Evolutionary conservation across 164 flowering plant species (phyloP), one percentile per base, ranked within the genome.

Genomic region (Hamamelis virginiana): DNA sequence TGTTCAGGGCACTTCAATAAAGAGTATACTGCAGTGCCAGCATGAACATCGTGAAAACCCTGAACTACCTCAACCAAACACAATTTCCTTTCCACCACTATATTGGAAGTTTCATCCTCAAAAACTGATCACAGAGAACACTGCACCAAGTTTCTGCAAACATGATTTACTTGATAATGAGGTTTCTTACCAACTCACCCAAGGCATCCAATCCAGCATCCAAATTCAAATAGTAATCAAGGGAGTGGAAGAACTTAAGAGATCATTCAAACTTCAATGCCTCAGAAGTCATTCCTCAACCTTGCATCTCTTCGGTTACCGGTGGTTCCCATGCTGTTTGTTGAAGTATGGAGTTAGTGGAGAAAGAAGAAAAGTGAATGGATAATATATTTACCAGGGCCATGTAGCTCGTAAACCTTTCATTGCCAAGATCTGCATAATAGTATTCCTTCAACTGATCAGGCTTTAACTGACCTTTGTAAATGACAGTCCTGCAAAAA

Each of bases 341-440:
- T 78, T 84, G 83, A 80, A 84, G 86, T 74, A 74, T 82, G 78
- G 71, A 80, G 90, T 86, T 81, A 86, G 96, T 75, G 80, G 77
- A 81, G 69, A 82, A 87, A 77, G 70, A 77, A 83, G 56, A 62
- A 67, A 80, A 75, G 86, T 70, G 69, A 83, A 81, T 76, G 84
- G 85, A 77, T 74, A 80, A 83, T 62, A 85, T 84, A 91, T 78
- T 96, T 96, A 96, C 99, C 99, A 96, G 95, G 88, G 99, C 98
- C 99, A 96, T 93, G 94, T 96, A 96, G 97, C 99, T 96, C 79
- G 97, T 89, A 85, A 96, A 96, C 96, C 92, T 96, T 90, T 89
- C 89, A 88, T 86, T 85, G 78, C 96, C 95, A 85, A 96, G 91
- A 80, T 96, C 99, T 69, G 88, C 92, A 75, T 84, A 83, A 73